These are phyloP conservation scores for Chaetomiaceae sp. DNA, from an alignment of 2,329 filamentous ascomycete species.

Conservation along the genomic window DNA sequence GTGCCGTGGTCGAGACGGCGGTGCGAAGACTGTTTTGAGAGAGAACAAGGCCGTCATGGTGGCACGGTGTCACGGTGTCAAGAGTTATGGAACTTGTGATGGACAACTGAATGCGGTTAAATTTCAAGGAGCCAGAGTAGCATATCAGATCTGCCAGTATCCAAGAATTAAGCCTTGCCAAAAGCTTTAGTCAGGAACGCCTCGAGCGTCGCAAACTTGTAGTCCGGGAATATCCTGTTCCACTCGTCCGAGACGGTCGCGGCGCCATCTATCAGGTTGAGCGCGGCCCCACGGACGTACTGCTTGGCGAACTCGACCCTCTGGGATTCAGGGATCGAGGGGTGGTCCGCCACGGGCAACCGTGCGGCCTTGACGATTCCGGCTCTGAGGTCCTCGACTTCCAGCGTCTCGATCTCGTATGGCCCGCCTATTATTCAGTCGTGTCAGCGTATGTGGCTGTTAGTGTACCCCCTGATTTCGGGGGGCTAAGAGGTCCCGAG, in stretches of 20 bases:
- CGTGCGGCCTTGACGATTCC: slow-evolving; percentile 27
- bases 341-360: slow-evolving; percentile 26
- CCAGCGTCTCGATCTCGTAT: slow-evolving; percentile 29
- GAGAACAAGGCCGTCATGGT: background rate
- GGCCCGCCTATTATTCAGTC: slow-evolving; percentile 19
- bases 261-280: slow-evolving; percentile 20
- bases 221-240: slow-evolving; percentile 35
- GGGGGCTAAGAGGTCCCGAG: too few species aligned
- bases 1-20: slow-evolving; percentile 40
- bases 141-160: too few species aligned
- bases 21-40: background rate
- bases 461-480: too few species aligned
- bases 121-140: too few species aligned
- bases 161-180: background rate
- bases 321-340: slow-evolving; percentile 23
- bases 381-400: slow-evolving; percentile 29
- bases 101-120: too few species aligned
- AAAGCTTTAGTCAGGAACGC: slow-evolving; percentile 29
- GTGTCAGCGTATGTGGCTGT: background rate
- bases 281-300: slow-evolving; percentile 23
- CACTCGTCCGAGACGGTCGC: slow-evolving; percentile 32
- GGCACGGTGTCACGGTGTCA: too few species aligned
- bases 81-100: too few species aligned
- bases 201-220: slow-evolving; percentile 30
- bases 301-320: slow-evolving; percentile 18